A percentile compares a stretch with the other conserved stretches of the same genome.
phyloP scores from a whole-genome alignment of 1,139 yeast species.

The Ogataea hybrid region DNA sequence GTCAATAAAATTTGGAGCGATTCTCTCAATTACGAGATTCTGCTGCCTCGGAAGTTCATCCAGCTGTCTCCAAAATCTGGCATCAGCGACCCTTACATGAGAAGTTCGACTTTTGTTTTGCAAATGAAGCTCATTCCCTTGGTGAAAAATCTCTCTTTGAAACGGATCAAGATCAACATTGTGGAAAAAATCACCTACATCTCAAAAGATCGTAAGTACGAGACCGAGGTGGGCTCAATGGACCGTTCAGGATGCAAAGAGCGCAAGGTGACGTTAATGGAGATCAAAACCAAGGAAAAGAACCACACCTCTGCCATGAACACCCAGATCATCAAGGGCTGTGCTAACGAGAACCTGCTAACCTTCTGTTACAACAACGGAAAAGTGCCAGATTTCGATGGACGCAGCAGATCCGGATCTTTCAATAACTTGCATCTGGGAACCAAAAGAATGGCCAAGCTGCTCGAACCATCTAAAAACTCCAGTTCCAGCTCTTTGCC shows the following conservation, averaged over 20 bases:
- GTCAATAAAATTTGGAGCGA: conserved; percentile 84
- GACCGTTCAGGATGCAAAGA: conserved; percentile 46
- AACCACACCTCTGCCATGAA: conserved; percentile 39
- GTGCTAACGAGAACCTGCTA: conserved; percentile 58
- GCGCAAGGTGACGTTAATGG: conserved; percentile 56
- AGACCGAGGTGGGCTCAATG: no score
- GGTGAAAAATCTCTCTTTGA: conserved; percentile 63
- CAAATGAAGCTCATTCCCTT: conserved; percentile 74
- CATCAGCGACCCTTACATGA: conserved; percentile 37
- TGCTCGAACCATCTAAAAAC: conserved; percentile 14
- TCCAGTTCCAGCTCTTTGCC: conserved; percentile 6
- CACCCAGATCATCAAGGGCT: conserved; percentile 60
- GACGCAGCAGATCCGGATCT: conserved; percentile 20
- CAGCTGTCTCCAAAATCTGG: conserved; percentile 58
- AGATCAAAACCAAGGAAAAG: conserved; percentile 54
- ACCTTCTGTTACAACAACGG: conserved; percentile 52
- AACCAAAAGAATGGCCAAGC: conserved; percentile 20
- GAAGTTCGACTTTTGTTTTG: conserved; percentile 37
- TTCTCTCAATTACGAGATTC: conserved; percentile 71
- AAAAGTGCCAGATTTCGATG: conserved; percentile 5
- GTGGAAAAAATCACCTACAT: conserved; percentile 70
- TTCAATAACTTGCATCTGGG: conserved; percentile 12
- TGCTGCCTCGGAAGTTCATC: conserved; percentile 73
- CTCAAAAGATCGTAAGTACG: conserved; percentile 52
- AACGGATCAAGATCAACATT: conserved; percentile 69